Evolutionary conservation across 345 rosid species (phyloP).

Genomic region (Populus pruinosa): DNA sequence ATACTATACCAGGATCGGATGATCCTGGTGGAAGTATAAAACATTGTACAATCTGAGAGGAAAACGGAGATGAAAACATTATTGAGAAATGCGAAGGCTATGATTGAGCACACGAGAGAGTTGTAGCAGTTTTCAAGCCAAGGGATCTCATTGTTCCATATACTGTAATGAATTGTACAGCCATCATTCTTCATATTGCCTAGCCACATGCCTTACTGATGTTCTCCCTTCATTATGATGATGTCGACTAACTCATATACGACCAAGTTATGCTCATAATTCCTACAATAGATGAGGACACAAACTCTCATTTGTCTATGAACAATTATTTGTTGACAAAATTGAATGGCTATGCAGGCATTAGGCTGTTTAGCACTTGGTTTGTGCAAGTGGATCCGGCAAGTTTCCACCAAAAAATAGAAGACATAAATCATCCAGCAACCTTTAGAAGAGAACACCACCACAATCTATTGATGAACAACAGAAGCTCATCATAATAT

Average conservation of each 20-base stretch:
- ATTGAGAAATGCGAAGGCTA: not conserved
- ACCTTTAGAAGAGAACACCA: not conserved
- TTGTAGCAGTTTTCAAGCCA: not conserved
- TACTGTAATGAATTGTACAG: not conserved
- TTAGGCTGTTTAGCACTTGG: not conserved
- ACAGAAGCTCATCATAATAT: not conserved
- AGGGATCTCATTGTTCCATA: not conserved
- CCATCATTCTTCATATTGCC: not conserved
- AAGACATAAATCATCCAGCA: not conserved
- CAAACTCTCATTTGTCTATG: not conserved
- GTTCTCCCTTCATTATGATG: not conserved
- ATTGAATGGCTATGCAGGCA: not conserved
- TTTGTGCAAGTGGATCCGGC: not conserved
- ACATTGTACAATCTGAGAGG: not conserved
- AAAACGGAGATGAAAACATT: not conserved
- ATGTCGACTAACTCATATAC: not conserved
- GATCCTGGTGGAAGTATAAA: not conserved
- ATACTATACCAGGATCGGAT: too few relatives aligned
- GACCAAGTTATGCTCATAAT: not conserved
- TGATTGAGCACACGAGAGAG: not conserved
- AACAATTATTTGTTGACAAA: not conserved
- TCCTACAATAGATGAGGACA: not conserved
- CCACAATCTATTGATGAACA: not conserved
- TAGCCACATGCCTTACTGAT: not conserved
- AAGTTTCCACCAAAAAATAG: not conserved